Evolutionary conservation across 2,329 filamentous ascomycete genomes (phyloP).

Genomic region (Phyllosticta paracitricarpa): DNA sequence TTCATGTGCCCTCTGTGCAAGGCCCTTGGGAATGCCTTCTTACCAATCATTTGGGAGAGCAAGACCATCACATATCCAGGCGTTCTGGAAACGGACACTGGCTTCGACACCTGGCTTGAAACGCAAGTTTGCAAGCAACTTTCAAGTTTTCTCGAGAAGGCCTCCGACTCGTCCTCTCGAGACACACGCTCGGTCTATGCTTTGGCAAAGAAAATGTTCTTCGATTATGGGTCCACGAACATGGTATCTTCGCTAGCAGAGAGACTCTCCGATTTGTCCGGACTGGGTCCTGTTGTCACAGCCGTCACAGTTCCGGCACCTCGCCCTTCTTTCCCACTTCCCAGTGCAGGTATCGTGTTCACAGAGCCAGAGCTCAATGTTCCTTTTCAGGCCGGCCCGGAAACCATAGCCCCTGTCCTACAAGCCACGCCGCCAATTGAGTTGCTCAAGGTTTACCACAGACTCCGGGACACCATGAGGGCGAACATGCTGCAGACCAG

Average conservation of each 20-base stretch:
- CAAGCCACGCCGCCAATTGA: conserved; percentile 28
- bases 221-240: conserved; percentile 40
- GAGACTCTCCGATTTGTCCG: conserved; percentile 27
- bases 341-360: neutral
- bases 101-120: conserved; percentile 62
- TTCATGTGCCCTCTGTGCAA: conserved; percentile 97
- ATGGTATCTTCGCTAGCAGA: conserved; percentile 42
- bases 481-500: conserved; percentile 40
- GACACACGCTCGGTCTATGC: conserved; percentile 19
- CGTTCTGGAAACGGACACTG: conserved; percentile 45
- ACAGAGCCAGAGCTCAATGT: neutral
- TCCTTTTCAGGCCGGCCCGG: neutral
- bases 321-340: conserved; percentile 1
- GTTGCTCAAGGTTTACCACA: conserved; percentile 45
- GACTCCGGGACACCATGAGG: conserved; percentile 46
- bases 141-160: conserved; percentile 39
- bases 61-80: conserved; percentile 77
- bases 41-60: conserved; percentile 92
- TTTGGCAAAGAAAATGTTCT: conserved; percentile 39
- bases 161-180: conserved; percentile 21
- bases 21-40: conserved; percentile 85
- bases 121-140: conserved; percentile 44
- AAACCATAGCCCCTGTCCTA: neutral
- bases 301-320: neutral
- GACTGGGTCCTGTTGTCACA: conserved; percentile 9